Base-by-base conservation (phyloP, 768 basidiomycete genomes). In the Stropharia rugosoannulata region DNA sequence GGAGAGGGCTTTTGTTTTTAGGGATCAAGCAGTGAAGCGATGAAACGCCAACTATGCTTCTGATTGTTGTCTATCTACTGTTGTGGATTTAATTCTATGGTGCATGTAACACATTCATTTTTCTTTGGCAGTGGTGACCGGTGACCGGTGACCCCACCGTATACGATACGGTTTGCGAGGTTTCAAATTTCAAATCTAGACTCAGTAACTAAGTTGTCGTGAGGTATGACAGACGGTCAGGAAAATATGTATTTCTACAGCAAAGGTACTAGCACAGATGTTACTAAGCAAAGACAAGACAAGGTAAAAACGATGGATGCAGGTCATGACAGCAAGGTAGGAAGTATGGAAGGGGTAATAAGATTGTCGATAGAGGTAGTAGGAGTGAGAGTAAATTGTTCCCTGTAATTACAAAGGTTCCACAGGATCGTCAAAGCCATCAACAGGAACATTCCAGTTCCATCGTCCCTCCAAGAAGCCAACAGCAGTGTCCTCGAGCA, bases 401-500 rank as follows among this genome's bases (percentile, higher is more conserved):
- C 5, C 15, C 45, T 12, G 29, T 15, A 46, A 18, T 38, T 8
- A 32, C 37, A 25, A 55, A 27, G 25, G 18, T 10, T 68, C 64
- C 37, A 77, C 78, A 2, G 78, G 79, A 7, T 73, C 74, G 38
- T 89, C 88, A 60, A 90, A 88, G 37, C 89, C 89, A 3, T 87
- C 87, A 5, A 93, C 84, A 6, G 70, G 18, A 2, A 74, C 75
- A 65, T 93, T 93, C 93, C 91, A 94, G 60, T 64, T 77, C 93
- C 93, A 95, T 55, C 93, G 74, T 9, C 84, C 90, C 49, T 97
- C 95, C 40, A 86, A 69, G 74, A 92, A 95, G 4, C 95, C 95
- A 57, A 80, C 84, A 0, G 95, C 90, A 0, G 96, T 98, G 70
- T 98, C 97, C 64, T 96, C 93, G 36, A 98, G 74, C 62, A 99